Evolutionary conservation across 2,329 filamentous ascomycete genomes (phyloP).

Genomic region (Fusarium sp.): DNA sequence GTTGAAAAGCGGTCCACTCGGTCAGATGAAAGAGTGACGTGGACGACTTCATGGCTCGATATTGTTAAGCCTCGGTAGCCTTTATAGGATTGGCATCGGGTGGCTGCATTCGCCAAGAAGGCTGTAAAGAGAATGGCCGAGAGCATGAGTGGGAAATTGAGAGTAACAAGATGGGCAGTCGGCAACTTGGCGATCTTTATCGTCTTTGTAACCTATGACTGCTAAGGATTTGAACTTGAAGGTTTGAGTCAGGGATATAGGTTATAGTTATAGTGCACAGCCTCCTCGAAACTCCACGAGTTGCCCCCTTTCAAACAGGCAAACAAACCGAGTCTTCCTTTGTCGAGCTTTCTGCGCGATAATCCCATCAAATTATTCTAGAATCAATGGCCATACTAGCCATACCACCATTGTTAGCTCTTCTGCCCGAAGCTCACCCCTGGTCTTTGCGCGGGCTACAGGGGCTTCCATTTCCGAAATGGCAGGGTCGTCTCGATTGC

Average conservation of each 20-base stretch:
- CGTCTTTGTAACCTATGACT: background rate
- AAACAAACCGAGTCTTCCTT: background rate
- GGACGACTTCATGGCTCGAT: constrained; percentile 19
- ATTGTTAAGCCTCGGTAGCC: background rate
- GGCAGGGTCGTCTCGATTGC: constrained; percentile 42
- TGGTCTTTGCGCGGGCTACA: constrained; percentile 9
- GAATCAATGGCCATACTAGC: background rate
- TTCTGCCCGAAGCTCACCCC: constrained; percentile 5
- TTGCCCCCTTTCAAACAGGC: background rate
- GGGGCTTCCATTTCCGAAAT: constrained; percentile 37
- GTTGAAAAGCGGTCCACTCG: background rate
- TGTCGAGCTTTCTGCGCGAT: background rate
- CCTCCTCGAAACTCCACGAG: background rate
- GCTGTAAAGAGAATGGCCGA: constrained; percentile 3
- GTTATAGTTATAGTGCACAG: background rate
- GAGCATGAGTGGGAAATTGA: background rate
- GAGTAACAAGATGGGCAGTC: background rate
- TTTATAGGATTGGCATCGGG: constrained; percentile 8
- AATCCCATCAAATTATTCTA: constrained; percentile 1
- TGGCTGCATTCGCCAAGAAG: constrained; percentile 3
- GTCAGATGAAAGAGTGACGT: constrained; percentile 7
- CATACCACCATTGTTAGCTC: background rate
- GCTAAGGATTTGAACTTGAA: background rate
- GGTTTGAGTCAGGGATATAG: background rate
- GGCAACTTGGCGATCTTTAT: background rate